Evolutionary conservation across 176 grass and related monocot species (phyloP), one percentile per base, ranked within the genome.

Genomic region (Lolium rigidum): DNA sequence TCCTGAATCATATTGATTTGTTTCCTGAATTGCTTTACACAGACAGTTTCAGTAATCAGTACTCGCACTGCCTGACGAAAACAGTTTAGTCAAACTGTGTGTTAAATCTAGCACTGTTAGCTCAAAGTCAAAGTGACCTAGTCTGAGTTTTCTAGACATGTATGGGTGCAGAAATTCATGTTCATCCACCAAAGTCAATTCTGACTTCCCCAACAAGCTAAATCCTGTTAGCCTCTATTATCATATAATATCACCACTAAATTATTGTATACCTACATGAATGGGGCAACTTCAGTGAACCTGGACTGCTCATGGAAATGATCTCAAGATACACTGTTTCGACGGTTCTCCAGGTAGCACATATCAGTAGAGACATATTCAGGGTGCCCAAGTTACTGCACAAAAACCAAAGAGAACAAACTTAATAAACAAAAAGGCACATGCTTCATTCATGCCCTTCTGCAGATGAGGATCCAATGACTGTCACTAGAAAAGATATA

Each of bases 381-480:
- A 67, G 57, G 47, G 56, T 65, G 35, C 64, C 54, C 44, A 70
- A 70, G 70, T 85, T 15, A 58, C 63, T 6, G 25, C 17, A 82
- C 38, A 92, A 86, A 58, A 43, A 64, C 74, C 78, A 44, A 87
- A 79, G 24, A 4, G 64, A 88, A 83, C 67, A 49, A 83, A 75
- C 31, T 35, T 35, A 79, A 47, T 18, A 18, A 89, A 50, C 3
- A 51, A 70, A 59, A 81, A 22, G 12, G 58, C 85, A 83, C 70
- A 87, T 83, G 87, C 68, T 39, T 74, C n/a, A 15, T 49, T 47
- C 56, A 48, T 79, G 89, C 37, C 37, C 35, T 71, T 17, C 41
- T 66, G 38, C 58, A 52, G 67, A 54, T 61, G 74, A 92, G 84
- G 80, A 92, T 89, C 90, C 84, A 89, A 89, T 83, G 87, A 47